Conservation (phyloP, 139 green algal species). For the Limnomonas spitsbergensis region DNA sequence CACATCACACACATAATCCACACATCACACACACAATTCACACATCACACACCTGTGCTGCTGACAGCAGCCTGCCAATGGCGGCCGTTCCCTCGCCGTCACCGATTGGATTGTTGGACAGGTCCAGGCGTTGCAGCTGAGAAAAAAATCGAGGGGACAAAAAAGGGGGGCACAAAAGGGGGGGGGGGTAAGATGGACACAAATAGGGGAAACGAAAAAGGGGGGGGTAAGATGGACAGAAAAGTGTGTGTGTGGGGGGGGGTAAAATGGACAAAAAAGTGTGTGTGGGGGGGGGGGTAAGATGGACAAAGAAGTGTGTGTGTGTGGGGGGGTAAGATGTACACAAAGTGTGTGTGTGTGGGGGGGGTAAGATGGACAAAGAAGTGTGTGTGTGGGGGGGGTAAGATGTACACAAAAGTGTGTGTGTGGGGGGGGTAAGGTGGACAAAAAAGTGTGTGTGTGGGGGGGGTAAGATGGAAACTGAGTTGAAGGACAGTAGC, state of each 20-base stretch:
- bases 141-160: not conserved
- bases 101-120: constrained; percentile 6
- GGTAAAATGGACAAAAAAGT: not conserved
- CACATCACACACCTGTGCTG: not conserved
- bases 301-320: not conserved
- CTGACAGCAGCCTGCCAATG: not conserved
- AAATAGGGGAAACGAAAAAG: not conserved
- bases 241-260: not conserved
- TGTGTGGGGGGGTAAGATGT: no score
- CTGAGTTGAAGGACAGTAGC: no score
- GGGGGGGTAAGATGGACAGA: not conserved
- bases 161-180: not conserved
- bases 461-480: no score
- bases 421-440: no score
- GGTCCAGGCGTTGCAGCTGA: not conserved
- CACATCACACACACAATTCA: no score
- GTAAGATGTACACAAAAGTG: no score
- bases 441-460: no score
- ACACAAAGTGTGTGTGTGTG: no score
- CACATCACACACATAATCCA: no score
- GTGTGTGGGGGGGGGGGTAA: not conserved
- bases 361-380: no score
- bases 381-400: no score
- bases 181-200: not conserved
- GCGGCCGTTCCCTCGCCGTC: constrained; percentile 7